Conservation (phyloP, 1,284 basidiomycete genomes). For the Trichosporon sp. region DNA sequence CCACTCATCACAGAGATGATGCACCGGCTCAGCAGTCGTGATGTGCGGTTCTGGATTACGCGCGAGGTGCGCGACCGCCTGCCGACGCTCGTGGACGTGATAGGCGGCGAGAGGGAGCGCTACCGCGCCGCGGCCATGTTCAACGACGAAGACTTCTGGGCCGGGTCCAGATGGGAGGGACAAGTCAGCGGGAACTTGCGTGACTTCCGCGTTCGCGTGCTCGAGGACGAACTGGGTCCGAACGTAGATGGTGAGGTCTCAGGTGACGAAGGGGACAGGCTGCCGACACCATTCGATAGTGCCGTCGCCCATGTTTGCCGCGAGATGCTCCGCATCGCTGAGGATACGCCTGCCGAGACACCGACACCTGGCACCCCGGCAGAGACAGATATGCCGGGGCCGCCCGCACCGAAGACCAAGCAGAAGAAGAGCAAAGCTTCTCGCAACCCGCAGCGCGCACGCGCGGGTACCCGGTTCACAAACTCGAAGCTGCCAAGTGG, state of each 20-base stretch:
- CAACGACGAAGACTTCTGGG: constrained; percentile 40
- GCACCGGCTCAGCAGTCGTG: constrained; percentile 30
- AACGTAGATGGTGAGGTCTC: neutral
- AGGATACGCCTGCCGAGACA: constrained; percentile 11
- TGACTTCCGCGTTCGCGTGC: constrained; percentile 36
- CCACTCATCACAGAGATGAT: constrained; percentile 48
- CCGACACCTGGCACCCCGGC: neutral
- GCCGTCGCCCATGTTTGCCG: constrained; percentile 26
- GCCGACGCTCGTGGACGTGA: constrained; percentile 47
- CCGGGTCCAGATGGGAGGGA: constrained; percentile 44
- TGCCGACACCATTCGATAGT: constrained; percentile 26
- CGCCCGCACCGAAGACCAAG: neutral
- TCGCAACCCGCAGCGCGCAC: constrained; percentile 23
- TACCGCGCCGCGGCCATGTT: constrained; percentile 41
- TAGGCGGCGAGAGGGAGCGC: constrained; percentile 45
- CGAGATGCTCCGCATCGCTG: constrained; percentile 22
- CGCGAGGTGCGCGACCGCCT: constrained; percentile 45
- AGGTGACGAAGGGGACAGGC: neutral
- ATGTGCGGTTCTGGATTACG: constrained; percentile 49
- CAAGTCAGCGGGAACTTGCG: constrained; percentile 35
- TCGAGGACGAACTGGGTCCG: constrained; percentile 31
- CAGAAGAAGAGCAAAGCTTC: constrained; percentile 16
- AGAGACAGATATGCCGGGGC: neutral
- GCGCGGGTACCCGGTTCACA: constrained; percentile 24
- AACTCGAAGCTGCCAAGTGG: constrained; percentile 38